Evolutionary conservation across 768 basidiomycete genomes (phyloP).

Genomic region (Chiua virens): DNA sequence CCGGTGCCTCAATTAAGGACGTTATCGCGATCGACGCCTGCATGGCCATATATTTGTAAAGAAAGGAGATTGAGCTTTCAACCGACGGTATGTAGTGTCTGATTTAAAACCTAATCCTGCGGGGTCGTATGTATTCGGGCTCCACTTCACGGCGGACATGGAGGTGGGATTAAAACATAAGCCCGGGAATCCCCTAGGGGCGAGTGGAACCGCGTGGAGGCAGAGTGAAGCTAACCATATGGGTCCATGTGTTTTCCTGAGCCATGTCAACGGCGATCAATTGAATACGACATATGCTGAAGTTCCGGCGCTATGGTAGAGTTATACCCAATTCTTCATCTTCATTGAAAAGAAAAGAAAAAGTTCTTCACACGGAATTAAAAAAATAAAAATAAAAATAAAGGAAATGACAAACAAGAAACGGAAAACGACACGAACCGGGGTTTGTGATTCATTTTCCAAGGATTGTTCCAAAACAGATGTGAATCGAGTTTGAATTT

Average conservation of each 20-base stretch:
- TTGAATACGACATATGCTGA: slow-evolving; percentile 31
- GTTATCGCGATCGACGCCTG: slow-evolving; percentile 32
- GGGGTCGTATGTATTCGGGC: slow-evolving; percentile 15
- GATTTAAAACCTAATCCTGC: slow-evolving; percentile 10
- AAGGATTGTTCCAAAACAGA: slow-evolving; percentile 10
- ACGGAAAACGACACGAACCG: slow-evolving; percentile 7
- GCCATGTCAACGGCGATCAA: slow-evolving; percentile 37
- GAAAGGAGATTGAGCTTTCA: slow-evolving; percentile 61
- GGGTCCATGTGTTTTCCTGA: slow-evolving; percentile 28
- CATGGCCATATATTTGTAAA: slow-evolving; percentile 16
- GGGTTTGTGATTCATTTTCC: slow-evolving; percentile 6
- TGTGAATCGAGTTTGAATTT: not conserved
- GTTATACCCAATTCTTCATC: no score
- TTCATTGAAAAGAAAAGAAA: slow-evolving; percentile 12
- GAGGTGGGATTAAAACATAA: slow-evolving; percentile 12
- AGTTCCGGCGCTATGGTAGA: slow-evolving; percentile 17
- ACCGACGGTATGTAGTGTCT: slow-evolving; percentile 34
- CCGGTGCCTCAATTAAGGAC: slow-evolving; percentile 26
- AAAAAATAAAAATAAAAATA: slow-evolving; percentile 14
- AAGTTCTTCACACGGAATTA: slow-evolving; percentile 20
- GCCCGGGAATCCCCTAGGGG: slow-evolving; percentile 11
- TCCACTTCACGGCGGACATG: slow-evolving; percentile 9
- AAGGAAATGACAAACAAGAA: slow-evolving; percentile 17
- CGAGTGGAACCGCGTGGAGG: slow-evolving; percentile 26
- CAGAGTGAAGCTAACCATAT: slow-evolving; percentile 29